Percentiles rank a stretch among this genome's conserved stretches.
phyloP scores from a whole-genome alignment of 495 filamentous ascomycete species.

The Tuber indicum region DNA sequence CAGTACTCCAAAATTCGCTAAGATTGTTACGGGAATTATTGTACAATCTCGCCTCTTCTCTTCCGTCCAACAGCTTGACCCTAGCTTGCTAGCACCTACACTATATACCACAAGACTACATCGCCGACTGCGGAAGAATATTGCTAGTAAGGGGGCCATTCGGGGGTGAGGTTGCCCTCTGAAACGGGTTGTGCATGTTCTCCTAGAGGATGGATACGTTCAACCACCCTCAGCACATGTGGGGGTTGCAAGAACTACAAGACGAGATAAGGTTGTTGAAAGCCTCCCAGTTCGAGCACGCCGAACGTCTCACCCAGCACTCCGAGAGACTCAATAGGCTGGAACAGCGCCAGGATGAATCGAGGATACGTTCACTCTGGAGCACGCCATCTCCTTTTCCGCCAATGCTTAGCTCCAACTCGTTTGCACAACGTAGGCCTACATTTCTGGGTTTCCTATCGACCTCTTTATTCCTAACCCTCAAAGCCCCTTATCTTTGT shows the following conservation, averaged over 20 bases:
- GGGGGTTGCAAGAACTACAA: constrained; percentile 52
- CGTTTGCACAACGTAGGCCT: constrained; percentile 41
- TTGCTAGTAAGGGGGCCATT: constrained; percentile 16
- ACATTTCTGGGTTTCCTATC: constrained; percentile 59
- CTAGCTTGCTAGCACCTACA: background rate
- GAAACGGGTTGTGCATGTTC: constrained; percentile 33
- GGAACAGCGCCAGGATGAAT: constrained; percentile 62
- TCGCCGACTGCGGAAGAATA: constrained; percentile 19
- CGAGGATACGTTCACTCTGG: constrained; percentile 63
- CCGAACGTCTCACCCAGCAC: constrained; percentile 47
- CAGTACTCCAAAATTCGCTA: background rate
- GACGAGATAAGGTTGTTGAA: constrained; percentile 63
- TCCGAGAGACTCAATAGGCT: constrained; percentile 52
- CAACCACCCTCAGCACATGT: constrained; percentile 37
- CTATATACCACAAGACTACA: background rate
- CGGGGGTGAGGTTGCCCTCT: constrained; percentile 33
- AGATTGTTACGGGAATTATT: background rate
- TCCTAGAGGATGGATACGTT: constrained; percentile 39
- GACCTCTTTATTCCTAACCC: constrained; percentile 28
- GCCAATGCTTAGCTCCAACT: constrained; percentile 46
- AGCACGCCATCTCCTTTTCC: constrained; percentile 62
- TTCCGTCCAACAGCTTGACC: background rate
- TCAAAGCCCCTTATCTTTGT: constrained; percentile 10
- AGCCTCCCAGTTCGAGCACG: constrained; percentile 58
- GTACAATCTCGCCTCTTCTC: background rate